Percentiles rank a stretch among this genome's conserved stretches.
Conservation (phyloP, 75 land plant species). For the Azolla pinnata region DNA sequence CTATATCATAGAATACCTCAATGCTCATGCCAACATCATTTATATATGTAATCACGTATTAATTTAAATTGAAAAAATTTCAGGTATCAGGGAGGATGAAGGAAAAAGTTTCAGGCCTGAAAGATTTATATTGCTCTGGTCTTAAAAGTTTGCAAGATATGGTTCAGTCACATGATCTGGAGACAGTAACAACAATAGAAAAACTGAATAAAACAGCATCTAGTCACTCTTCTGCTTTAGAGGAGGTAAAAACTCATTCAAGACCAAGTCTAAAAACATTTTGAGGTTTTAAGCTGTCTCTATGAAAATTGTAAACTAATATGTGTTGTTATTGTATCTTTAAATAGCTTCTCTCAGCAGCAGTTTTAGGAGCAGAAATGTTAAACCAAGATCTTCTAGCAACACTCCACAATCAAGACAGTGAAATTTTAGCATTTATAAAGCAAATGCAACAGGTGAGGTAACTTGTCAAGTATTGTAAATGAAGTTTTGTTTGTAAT, state of each 20-base stretch:
- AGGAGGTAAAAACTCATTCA: constrained; percentile 70
- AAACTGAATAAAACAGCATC: constrained; percentile 49
- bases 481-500: neutral
- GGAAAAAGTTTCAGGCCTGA: constrained; percentile 41
- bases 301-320: neutral
- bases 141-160: constrained; percentile 50
- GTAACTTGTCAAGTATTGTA: neutral
- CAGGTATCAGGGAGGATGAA: constrained; percentile 75
- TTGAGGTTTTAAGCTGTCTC: neutral
- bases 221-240: constrained; percentile 53
- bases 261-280: no score
- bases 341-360: constrained; percentile 51
- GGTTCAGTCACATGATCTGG: constrained; percentile 53
- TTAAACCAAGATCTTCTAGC: constrained; percentile 53
- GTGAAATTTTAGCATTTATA: constrained; percentile 47
- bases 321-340: constrained; percentile 2
- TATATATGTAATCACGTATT: neutral
- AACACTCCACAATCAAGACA: constrained; percentile 49
- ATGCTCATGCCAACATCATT: neutral
- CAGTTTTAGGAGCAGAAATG: constrained; percentile 60
- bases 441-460: constrained; percentile 82
- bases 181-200: constrained; percentile 41
- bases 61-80: neutral
- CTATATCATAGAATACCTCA: neutral
- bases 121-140: constrained; percentile 49